Base-by-base conservation (phyloP, 352 stramenopile species). In the Globisporangium cystogenes region DNA sequence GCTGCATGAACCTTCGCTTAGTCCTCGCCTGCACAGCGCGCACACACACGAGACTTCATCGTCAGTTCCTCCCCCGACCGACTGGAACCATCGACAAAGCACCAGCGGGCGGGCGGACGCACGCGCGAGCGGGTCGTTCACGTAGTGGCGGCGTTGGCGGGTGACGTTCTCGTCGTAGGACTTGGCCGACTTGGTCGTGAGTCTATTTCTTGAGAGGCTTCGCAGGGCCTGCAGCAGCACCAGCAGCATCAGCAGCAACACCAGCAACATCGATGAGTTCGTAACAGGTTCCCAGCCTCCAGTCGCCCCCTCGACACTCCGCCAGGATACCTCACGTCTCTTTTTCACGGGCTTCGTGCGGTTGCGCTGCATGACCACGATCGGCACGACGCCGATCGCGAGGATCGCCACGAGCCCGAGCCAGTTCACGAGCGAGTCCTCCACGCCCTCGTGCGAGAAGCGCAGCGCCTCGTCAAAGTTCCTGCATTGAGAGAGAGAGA, bases 401-500 rank as follows among this genome's bases (percentile, higher is more conserved):
- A 87, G 40, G 33, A 90, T 70, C 21, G 70, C 68, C 48, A 80
- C 57, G 40, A 90, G 68, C 2, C 73, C 77, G 43, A 90, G 50
- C 79, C 76, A 87, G 63, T 90, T 90, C 62, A 73, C 64, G 59
- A 80, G 59, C 52, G 79, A 81, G 60, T 90, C 79, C 39, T 90
- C 79, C 43, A 87, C 72, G 29, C 79, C 76, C 18, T 87, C 74
- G 27, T 71, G 67, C 29, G 76, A 74, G 48, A 82, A 86, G 53
- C 76, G 78, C 50, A 81, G 66, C 14, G 79, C 79, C 55, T 90
- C 79, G 53, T 87, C 79, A 66, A 90, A 90, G 63, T 87, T 87
- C 62, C 79, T 90, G 59, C 37, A 18, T 3, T 0, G n/a, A 36
- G 12, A 55, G 21, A 51, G 29, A n/a, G n/a, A n/a, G n/a, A n/a